phyloP scores from a whole-genome alignment of 148 eudicot genomes.

The Nyssa sinensis region DNA sequence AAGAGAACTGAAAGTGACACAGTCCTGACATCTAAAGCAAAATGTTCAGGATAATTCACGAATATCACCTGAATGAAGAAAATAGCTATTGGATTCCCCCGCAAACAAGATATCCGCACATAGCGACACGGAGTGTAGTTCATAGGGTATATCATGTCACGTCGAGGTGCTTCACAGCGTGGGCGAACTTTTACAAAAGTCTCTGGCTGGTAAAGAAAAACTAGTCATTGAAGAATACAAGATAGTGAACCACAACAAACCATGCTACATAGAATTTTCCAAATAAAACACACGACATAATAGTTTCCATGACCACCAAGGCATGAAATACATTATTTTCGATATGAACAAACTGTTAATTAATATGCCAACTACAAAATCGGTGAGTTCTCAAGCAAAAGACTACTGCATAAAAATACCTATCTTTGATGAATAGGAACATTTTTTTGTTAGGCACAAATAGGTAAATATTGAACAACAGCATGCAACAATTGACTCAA shows the following conservation, averaged over 20 bases:
- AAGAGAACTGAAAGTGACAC: background rate
- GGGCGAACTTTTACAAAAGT: conserved; percentile 73
- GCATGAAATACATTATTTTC: background rate
- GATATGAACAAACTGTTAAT: background rate
- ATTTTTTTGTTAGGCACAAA: no score
- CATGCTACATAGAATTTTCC: conserved; percentile 3
- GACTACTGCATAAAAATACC: no score
- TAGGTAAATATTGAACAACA: no score
- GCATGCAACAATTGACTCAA: background rate
- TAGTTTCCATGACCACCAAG: conserved; percentile 9
- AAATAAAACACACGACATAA: background rate
- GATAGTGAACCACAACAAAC: background rate
- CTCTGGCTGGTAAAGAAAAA: conserved; percentile 59
- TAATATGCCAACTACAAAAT: background rate
- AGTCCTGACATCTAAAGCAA: background rate
- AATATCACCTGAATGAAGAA: conserved; percentile 70
- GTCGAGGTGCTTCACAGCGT: conserved; percentile 87
- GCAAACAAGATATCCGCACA: conserved; percentile 78
- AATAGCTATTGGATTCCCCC: conserved; percentile 85
- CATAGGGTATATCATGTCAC: conserved; percentile 74
- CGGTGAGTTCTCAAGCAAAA: background rate
- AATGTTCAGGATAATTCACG: conserved; percentile 14
- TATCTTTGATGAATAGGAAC: no score
- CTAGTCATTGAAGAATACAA: background rate
- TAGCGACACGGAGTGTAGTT: conserved; percentile 78